Percentiles rank a stretch among this genome's conserved stretches.
These are phyloP conservation scores for Ophiognomonia clavigignenti-juglandacearum DNA, from an alignment of 2,329 filamentous ascomycete species.

Conservation along the genomic window DNA sequence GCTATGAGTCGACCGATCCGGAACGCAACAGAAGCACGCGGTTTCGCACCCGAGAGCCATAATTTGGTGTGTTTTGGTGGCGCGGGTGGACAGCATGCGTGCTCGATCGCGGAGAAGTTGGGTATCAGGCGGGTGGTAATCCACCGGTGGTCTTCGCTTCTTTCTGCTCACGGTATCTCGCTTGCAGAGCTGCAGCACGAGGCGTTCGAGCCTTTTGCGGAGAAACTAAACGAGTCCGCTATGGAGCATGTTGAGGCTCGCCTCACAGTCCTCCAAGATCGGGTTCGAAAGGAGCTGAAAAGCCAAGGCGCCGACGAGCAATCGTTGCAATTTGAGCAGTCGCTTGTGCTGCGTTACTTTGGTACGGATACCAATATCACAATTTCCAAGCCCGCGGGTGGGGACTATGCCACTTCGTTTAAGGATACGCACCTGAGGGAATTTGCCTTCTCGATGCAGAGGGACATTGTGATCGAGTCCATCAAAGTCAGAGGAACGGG, in stretches of 20 bases:
- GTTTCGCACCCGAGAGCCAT: slow-evolving; percentile 46
- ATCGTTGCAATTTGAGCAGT: slow-evolving; percentile 31
- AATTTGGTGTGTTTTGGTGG: slow-evolving; percentile 49
- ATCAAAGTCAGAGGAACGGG: slow-evolving; percentile 28
- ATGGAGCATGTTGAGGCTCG: slow-evolving; percentile 18
- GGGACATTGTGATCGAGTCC: slow-evolving; percentile 36
- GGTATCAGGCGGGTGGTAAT: slow-evolving; percentile 33
- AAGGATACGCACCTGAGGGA: slow-evolving; percentile 32
- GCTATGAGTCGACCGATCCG: slow-evolving; percentile 73
- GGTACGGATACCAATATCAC: slow-evolving; percentile 45
- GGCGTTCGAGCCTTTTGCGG: slow-evolving; percentile 27
- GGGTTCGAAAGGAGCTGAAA: slow-evolving; percentile 25
- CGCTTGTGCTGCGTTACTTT: slow-evolving; percentile 43
- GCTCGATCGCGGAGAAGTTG: slow-evolving; percentile 30
- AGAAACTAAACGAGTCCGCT: slow-evolving; percentile 15
- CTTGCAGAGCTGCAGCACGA: slow-evolving; percentile 35
- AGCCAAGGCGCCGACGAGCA: slow-evolving; percentile 18
- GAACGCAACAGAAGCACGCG: slow-evolving; percentile 60
- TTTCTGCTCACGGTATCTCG: slow-evolving; percentile 38
- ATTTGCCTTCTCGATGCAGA: slow-evolving; percentile 33
- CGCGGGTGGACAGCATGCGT: slow-evolving; percentile 35
- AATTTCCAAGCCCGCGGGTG: slow-evolving; percentile 33
- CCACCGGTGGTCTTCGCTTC: slow-evolving; percentile 25
- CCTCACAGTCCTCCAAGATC: slow-evolving; percentile 23
- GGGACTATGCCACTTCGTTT: slow-evolving; percentile 33